Conservation (phyloP, 768 basidiomycete genomes). For the Rubroboletus satanas region DNA sequence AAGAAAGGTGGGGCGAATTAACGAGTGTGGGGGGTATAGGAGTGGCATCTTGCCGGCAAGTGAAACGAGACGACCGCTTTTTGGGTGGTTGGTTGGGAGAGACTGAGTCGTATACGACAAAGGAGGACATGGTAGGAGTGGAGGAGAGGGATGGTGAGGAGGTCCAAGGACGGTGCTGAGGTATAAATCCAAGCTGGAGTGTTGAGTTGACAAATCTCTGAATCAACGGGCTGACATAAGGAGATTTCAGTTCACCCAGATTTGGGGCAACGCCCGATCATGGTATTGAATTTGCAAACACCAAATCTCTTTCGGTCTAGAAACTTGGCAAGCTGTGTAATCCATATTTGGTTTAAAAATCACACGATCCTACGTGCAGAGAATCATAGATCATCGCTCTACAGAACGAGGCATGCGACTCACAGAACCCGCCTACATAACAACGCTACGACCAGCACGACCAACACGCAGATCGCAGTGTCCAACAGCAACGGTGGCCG, state of each 20-base stretch:
- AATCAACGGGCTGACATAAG: constrained; percentile 27
- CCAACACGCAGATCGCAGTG: constrained; percentile 66
- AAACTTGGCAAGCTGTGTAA: constrained; percentile 16
- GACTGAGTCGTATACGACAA: constrained; percentile 13
- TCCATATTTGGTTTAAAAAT: constrained; percentile 7
- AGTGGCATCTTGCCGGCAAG: constrained; percentile 29
- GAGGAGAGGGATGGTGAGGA: constrained; percentile 10
- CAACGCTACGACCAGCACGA: constrained; percentile 65
- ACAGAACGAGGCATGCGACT: constrained; percentile 19
- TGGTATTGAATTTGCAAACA: constrained; percentile 14
- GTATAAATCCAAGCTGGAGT: constrained; percentile 18
- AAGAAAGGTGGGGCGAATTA: constrained; percentile 51
- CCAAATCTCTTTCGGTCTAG: constrained; percentile 19
- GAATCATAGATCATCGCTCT: constrained; percentile 20
- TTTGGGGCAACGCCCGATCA: constrained; percentile 19
- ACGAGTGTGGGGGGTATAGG: constrained; percentile 59
- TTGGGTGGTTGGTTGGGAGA: background rate
- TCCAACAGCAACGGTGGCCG: constrained; percentile 66
- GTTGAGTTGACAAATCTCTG: constrained; percentile 25
- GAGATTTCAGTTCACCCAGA: constrained; percentile 12
- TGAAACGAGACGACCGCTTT: constrained; percentile 20
- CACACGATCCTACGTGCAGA: constrained; percentile 19
- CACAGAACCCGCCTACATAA: constrained; percentile 57
- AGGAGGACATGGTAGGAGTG: constrained; percentile 14
- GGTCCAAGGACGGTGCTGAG: background rate